These are phyloP conservation scores for Didymella sp. DNA, from an alignment of 2,329 filamentous ascomycete genomes.

Conservation along the genomic window DNA sequence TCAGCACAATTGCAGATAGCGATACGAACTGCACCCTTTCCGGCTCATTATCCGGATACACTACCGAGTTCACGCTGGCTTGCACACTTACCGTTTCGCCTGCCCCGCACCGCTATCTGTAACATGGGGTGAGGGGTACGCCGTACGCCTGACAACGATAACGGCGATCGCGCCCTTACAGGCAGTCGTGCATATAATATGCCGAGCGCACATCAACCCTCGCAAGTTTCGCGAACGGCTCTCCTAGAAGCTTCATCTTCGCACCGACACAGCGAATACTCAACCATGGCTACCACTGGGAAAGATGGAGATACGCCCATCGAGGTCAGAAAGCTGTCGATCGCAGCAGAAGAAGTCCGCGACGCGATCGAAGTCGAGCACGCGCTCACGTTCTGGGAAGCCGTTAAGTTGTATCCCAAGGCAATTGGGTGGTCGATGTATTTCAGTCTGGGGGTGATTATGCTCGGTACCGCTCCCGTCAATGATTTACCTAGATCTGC, in stretches of 20 bases:
- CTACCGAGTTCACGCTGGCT: constrained; percentile 1
- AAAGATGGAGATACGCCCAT: constrained; percentile 14
- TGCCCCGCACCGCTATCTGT: constrained; percentile 15
- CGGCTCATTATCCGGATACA: constrained; percentile 5
- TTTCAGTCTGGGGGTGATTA: constrained; percentile 66
- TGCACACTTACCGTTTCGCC: not conserved
- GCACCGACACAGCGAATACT: not conserved
- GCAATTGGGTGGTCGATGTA: constrained; percentile 64
- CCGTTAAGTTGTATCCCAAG: constrained; percentile 54
- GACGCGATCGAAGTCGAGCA: constrained; percentile 48
- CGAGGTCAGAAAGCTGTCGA: constrained; percentile 13
- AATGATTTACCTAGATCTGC: too few species aligned
- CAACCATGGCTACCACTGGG: constrained; percentile 4
- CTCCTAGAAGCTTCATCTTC: not conserved
- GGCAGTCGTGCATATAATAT: constrained; percentile 9
- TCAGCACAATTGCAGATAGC: constrained; percentile 3
- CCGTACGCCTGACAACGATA: constrained; percentile 10
- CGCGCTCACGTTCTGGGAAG: constrained; percentile 45
- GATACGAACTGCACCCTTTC: not conserved
- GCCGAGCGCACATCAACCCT: constrained; percentile 12
- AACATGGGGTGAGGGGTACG: constrained; percentile 13
- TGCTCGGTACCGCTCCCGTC: constrained; percentile 53
- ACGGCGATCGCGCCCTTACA: constrained; percentile 11
- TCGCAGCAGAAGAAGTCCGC: constrained; percentile 37
- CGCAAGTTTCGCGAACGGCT: constrained; percentile 5